Base-by-base conservation (phyloP, 805 yeast species). In the Candida pini region DNA sequence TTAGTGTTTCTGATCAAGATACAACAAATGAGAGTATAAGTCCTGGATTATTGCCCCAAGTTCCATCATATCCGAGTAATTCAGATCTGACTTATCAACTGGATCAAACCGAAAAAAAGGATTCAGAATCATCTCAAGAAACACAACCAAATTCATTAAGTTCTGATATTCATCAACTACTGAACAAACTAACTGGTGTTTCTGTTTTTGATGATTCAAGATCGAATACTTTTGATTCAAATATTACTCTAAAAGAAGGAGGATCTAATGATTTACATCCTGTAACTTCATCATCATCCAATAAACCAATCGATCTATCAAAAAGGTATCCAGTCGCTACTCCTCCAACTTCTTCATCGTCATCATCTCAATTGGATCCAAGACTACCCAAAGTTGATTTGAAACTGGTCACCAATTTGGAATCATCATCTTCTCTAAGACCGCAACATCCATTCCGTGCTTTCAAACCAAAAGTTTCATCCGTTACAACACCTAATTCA, bases 401-500 rank as follows among this genome's bases (percentile, higher is more conserved):
- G 3, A n/a, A 13, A 4, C 6, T 21, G 2, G n/a, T 16, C n/a
- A 14, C 14, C 4, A 19, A 13, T 8, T 9, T 16, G 10, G 27
- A 25, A 6, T 16, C 10, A 18, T 13, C n/a, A 4, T 14, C 22
- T 9, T 18, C 26, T 4, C 18, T 22, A 14, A 15, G 15, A 5
- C 24, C 34, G 4, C 16, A 28, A 5, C 23, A 25, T 26, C 34
- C 29, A 24, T 14, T 14, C n/a, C 22, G 24, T n/a, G 14, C 34
- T 4, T 21, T 39, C 6, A 29, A 28, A 22, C 21, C 22, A 17
- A 21, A 15, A n/a, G 18, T 18, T 9, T 13, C 31, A 21, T 15
- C 49, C 6, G 49, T 47, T 26, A 43, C 39, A 26, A 53, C 50
- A 29, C 50, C 45, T 6, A 28, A 13, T 8, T 21, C 33, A 14